These are phyloP conservation scores for Malbranchea zuffiana DNA, from an alignment of 2,329 filamentous ascomycete genomes.

Conservation along the genomic window DNA sequence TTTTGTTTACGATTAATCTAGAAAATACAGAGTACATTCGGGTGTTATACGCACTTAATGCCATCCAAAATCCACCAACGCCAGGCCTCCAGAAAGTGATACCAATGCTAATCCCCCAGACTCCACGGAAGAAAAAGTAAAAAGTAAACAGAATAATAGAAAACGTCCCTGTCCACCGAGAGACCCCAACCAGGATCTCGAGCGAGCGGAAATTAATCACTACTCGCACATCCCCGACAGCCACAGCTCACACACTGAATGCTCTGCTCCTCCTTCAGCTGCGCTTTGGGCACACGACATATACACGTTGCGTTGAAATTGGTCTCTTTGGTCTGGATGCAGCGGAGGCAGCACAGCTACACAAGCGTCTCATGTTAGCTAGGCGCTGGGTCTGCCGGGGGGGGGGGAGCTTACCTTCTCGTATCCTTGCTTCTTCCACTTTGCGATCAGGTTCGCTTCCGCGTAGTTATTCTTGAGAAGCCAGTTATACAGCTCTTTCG, in stretches of 20 bases:
- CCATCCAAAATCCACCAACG: no score
- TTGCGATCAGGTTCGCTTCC: slow-evolving; percentile 89
- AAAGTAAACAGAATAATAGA: no score
- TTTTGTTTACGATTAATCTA: no score
- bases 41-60: no score
- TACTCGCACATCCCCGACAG: slow-evolving; percentile 79
- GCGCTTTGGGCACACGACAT: slow-evolving; percentile 80
- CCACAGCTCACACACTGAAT: slow-evolving; percentile 94
- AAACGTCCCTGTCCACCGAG: no score
- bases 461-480: slow-evolving; percentile 93
- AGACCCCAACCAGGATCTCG: no score
- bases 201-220: no score
- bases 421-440: slow-evolving; percentile 99
- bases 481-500: slow-evolving; percentile 86
- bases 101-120: no score
- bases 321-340: slow-evolving; percentile 98
- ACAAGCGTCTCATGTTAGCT: not conserved
- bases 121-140: no score
- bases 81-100: no score
- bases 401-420: slow-evolving; percentile 59
- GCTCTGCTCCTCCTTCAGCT: slow-evolving; percentile 80
- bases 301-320: slow-evolving; percentile 98
- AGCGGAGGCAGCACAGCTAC: slow-evolving; percentile 83
- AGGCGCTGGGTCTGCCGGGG: not conserved
- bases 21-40: no score